phyloP scores from a whole-genome alignment of 495 filamentous ascomycete genomes.

The Paragyromitra xinjiangensis region DNA sequence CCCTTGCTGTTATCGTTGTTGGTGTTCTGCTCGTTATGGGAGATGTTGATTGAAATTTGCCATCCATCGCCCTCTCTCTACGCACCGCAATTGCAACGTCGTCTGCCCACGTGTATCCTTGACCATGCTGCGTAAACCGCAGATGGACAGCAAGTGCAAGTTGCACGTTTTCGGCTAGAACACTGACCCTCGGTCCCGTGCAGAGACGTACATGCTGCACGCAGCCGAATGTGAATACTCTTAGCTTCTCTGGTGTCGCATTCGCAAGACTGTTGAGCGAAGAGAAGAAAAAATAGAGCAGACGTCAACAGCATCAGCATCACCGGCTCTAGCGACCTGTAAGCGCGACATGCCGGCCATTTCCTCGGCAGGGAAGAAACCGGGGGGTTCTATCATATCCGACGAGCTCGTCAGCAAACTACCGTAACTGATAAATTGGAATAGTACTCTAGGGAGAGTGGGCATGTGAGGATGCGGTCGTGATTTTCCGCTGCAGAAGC shows the following conservation, averaged over 20 bases:
- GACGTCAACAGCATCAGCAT: slow-evolving; percentile 34
- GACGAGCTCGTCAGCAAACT: slow-evolving; percentile 18
- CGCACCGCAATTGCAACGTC: slow-evolving; percentile 8
- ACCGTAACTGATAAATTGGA: slow-evolving; percentile 28
- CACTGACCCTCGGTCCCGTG: slow-evolving; percentile 35
- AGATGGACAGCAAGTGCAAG: slow-evolving; percentile 32
- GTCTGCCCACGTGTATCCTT: slow-evolving; percentile 28
- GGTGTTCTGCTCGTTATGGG: slow-evolving; percentile 3
- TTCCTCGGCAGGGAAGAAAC: slow-evolving; percentile 19
- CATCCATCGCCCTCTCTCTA: slow-evolving; percentile 19
- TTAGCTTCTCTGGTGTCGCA: slow-evolving; percentile 18
- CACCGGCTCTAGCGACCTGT: slow-evolving; percentile 19
- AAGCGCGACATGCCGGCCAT: slow-evolving; percentile 27
- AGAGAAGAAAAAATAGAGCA: slow-evolving; percentile 16
- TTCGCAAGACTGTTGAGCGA: slow-evolving; percentile 18
- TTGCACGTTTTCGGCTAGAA: slow-evolving; percentile 25
- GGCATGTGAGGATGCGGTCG: slow-evolving; percentile 32
- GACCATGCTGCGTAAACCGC: slow-evolving; percentile 10
- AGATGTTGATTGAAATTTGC: slow-evolving; percentile 34
- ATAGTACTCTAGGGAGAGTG: background rate
- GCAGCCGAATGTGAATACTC: slow-evolving; percentile 32
- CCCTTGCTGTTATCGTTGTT: slow-evolving; percentile 16
- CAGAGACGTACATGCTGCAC: slow-evolving; percentile 18
- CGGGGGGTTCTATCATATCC: slow-evolving; percentile 18
- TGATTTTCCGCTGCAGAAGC: slow-evolving; percentile 30